A percentile compares a stretch with the other conserved stretches of the same genome.
phyloP scores from a whole-genome alignment of 768 basidiomycete genomes.

The Mycena amicta region DNA sequence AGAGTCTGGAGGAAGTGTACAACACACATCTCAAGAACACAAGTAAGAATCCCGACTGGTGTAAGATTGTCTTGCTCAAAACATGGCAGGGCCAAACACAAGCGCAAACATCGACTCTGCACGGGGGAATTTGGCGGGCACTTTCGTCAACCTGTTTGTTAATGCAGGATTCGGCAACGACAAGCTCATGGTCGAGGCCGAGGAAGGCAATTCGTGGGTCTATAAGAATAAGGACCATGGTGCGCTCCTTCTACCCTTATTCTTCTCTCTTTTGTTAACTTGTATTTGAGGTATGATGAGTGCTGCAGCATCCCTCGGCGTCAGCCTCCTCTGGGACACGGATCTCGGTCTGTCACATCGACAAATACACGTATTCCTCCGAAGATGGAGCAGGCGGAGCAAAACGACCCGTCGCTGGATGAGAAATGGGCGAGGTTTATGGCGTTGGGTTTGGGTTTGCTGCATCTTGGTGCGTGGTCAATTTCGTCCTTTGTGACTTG shows the following conservation, averaged over 20 bases:
- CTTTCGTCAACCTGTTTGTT: conserved; percentile 98
- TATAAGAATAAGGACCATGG: conserved; percentile 99
- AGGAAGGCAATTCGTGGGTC: conserved; percentile 97
- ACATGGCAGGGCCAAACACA: conserved; percentile 42
- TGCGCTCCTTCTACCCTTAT: neutral
- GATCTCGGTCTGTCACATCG: conserved; percentile 93
- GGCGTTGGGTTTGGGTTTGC: conserved; percentile 83
- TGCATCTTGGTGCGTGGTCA: conserved; percentile 78
- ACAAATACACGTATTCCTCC: conserved; percentile 95
- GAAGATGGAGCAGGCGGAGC: conserved; percentile 84
- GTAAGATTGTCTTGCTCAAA: neutral
- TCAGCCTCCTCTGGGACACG: conserved; percentile 94
- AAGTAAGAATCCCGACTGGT: conserved; percentile 34
- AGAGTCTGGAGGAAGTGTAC: conserved; percentile 95
- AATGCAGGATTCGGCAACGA: conserved; percentile 99
- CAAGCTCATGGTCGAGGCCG: conserved; percentile 95
- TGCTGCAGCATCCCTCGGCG: conserved; percentile 91
- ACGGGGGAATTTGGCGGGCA: conserved; percentile 90
- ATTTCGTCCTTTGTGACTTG: neutral
- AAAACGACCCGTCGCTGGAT: conserved; percentile 70
- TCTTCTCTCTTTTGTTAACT: neutral
- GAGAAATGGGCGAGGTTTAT: conserved; percentile 96
- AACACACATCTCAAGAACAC: conserved; percentile 94
- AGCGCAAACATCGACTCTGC: conserved; percentile 89
- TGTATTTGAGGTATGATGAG: conserved; percentile 73